These are phyloP conservation scores for Pythium insidiosum DNA, from an alignment of 352 stramenopile species.

Conservation along the genomic window DNA sequence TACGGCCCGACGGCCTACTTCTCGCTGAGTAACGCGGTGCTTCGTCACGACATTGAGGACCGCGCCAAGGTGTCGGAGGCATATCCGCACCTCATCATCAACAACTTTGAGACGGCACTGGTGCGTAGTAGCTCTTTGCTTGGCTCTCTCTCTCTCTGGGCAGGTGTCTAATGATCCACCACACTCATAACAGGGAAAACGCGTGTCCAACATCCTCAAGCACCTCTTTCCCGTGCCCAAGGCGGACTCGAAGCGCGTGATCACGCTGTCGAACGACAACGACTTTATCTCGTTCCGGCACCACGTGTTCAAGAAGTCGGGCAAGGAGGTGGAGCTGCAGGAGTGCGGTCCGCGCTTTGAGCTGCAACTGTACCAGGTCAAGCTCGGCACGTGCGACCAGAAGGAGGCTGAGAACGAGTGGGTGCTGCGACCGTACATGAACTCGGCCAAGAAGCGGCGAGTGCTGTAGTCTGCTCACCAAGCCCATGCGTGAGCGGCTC, in stretches of 20 bases:
- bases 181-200: slow-evolving; percentile 84
- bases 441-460: slow-evolving; percentile 97
- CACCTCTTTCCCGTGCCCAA: slow-evolving; percentile 98
- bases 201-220: slow-evolving; percentile 97
- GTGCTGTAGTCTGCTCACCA: too few species aligned
- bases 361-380: slow-evolving; percentile 97
- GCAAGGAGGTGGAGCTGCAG: slow-evolving; percentile 90
- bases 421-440: slow-evolving; percentile 99
- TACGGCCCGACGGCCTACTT: slow-evolving; percentile 99
- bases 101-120: slow-evolving; percentile 94
- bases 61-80: slow-evolving; percentile 88
- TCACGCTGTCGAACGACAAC: slow-evolving; percentile 98
- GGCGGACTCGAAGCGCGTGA: slow-evolving; percentile 93
- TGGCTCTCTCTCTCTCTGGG: background rate
- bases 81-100: slow-evolving; percentile 96
- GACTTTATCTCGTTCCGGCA: slow-evolving; percentile 99
- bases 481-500: too few species aligned
- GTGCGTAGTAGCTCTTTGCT: slow-evolving; percentile 8
- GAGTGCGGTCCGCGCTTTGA: slow-evolving; percentile 98
- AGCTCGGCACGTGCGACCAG: slow-evolving; percentile 97
- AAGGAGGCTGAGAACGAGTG: slow-evolving; percentile 99
- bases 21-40: slow-evolving; percentile 93
- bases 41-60: slow-evolving; percentile 99
- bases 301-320: slow-evolving; percentile 96
- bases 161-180: too few species aligned